Base-by-base conservation (phyloP, 148 eudicot genomes). In the Vaccinium darrowii region DNA sequence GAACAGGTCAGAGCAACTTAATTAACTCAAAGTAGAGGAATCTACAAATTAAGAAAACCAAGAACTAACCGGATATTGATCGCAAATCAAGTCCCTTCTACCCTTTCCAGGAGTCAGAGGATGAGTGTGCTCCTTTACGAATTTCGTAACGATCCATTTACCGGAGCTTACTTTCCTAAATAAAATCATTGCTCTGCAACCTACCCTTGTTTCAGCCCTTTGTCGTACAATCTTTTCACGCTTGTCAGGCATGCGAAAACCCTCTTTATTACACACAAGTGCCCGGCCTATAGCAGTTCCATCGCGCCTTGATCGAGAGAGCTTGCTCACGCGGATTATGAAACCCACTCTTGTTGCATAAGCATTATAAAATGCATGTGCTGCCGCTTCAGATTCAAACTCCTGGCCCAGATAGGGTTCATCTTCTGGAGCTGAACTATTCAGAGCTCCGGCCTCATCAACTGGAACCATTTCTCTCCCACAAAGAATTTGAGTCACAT, bases 221-320 rank as follows among this genome's bases (percentile, higher is more conserved):
- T 93, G 98, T 87, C 99, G 85, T 54, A 95, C 93, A 88, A 96
- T 93, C 86, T 93, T 95, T 81, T 95, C 99, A 47, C 99, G 95
- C 79, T 93, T 96, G 83, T 94, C 95, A 56, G 97, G 91, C 90
- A 92, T 88, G 77, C 94, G 92, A 84, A 89, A 95, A 27, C 99
- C 99, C 88, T 96, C 99, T 90, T 93, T 96, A 80, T 96, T 96
- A 89, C 99, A 96, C 76, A 96, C 99, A 86, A 96, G 92, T 49
- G 98, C 95, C 76, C 99, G 88, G 39, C 98, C 98, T 82, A 94
- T 96, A 43, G 98, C 98, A 30, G 96, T 80, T 65, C 99, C 98
- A 86, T 96, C 99, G 67, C 98, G 99, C 88, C 97, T 93, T 58
- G 99, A 96, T 86, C 99, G 91, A 72, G 98, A 96, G 43, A 96